These are phyloP conservation scores for Fusarium denticulatum DNA, from an alignment of 2,329 filamentous ascomycete genomes.

Conservation along the genomic window DNA sequence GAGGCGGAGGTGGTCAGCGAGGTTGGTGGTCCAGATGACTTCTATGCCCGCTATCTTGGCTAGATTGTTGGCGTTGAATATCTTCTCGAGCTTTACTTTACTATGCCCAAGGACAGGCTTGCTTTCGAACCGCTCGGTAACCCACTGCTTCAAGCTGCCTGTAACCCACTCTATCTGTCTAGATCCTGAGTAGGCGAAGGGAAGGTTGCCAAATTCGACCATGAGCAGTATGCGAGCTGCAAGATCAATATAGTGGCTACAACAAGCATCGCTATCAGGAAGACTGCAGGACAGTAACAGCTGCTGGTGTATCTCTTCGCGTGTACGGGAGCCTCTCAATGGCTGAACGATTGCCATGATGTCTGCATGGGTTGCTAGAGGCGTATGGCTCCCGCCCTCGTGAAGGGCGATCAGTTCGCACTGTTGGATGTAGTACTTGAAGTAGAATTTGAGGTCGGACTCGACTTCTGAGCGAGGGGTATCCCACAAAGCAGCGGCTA, in stretches of 20 bases:
- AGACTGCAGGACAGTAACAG: background rate
- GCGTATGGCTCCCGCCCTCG: background rate
- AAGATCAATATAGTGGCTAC: background rate
- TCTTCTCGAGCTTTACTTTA: background rate
- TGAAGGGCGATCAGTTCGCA: background rate
- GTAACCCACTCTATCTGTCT: background rate
- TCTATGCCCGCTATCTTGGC: background rate
- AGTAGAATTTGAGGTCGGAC: background rate
- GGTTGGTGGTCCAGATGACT: background rate
- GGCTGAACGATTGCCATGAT: background rate
- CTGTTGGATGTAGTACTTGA: background rate
- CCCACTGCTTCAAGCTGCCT: background rate
- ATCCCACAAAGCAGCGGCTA: background rate
- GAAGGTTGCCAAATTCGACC: background rate
- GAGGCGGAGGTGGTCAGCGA: background rate
- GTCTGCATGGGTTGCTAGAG: background rate
- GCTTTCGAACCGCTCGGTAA: background rate
- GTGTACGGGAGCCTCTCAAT: background rate
- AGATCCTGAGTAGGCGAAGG: background rate
- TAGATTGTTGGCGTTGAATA: background rate
- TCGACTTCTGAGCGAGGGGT: background rate
- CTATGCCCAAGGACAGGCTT: background rate
- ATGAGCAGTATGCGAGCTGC: background rate
- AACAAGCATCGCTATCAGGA: background rate
- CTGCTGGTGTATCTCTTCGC: background rate